phyloP scores from a whole-genome alignment of 2,329 filamentous ascomycete species.

The Hypocrella siamensis region DNA sequence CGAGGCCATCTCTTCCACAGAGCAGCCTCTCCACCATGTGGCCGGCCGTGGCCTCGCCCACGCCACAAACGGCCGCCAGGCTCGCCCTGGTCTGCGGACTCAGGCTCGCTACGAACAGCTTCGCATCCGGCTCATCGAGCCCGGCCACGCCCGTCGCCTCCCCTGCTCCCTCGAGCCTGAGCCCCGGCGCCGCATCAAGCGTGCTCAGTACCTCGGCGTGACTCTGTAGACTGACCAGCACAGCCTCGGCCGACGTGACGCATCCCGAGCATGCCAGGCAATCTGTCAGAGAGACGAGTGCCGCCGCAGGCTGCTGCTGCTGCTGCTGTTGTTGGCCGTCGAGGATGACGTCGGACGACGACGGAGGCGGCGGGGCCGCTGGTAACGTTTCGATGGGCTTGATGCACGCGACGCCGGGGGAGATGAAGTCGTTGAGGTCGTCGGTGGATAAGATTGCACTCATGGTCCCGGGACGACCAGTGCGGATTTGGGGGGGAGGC shows the following conservation, averaged over 20 bases:
- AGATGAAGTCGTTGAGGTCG: constrained; percentile 98
- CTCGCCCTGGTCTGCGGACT: constrained; percentile 84
- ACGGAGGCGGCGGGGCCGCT: constrained; percentile 22
- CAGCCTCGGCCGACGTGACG: constrained; percentile 91
- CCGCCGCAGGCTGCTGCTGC: constrained; percentile 47
- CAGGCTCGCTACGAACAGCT: constrained; percentile 80
- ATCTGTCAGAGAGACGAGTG: constrained; percentile 90
- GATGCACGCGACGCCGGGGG: constrained; percentile 92
- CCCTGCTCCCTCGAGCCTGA: constrained; percentile 18
- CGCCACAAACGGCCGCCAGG: constrained; percentile 64
- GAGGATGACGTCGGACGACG: constrained; percentile 70
- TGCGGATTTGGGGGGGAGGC: too few species aligned
- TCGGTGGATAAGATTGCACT: constrained; percentile 94
- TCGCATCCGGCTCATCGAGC: constrained; percentile 44
- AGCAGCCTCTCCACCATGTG: constrained; percentile 74
- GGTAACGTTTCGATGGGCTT: constrained; percentile 93
- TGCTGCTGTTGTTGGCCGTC: constrained; percentile 57
- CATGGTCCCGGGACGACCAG: too few species aligned
- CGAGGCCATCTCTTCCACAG: constrained; percentile 48
- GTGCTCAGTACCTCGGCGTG: constrained; percentile 79
- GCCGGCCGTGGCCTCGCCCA: constrained; percentile 59
- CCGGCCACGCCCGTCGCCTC: constrained; percentile 26
- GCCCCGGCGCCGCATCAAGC: constrained; percentile 50
- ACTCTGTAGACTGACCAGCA: constrained; percentile 89
- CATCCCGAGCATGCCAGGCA: constrained; percentile 96